Evolutionary conservation across 2,329 filamentous ascomycete genomes (phyloP).

Genomic region (Aureobasidium sp.): DNA sequence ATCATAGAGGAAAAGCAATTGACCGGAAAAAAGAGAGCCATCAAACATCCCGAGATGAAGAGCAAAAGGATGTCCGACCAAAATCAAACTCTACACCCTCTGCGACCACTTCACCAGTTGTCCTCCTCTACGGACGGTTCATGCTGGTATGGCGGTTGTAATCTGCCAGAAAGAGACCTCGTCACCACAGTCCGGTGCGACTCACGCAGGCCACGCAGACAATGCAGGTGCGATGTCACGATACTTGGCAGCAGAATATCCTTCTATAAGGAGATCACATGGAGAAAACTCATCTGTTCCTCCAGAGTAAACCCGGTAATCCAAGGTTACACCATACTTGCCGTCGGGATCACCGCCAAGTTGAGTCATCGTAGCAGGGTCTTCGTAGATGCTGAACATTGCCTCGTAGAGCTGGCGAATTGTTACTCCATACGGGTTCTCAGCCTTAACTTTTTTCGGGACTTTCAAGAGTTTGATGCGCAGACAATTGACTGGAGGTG

Average conservation of each 20-base stretch:
- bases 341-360: neutral
- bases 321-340: fast-evolving
- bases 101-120: neutral
- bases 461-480: neutral
- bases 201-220: neutral
- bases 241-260: neutral
- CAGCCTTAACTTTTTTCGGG: neutral
- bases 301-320: neutral
- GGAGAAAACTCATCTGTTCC: neutral
- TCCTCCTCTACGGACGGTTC: neutral
- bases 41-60: no score
- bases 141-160: neutral
- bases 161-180: neutral
- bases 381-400: neutral
- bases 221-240: no score
- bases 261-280: neutral
- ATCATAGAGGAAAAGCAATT: neutral
- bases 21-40: neutral
- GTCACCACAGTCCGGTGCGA: neutral
- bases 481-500: neutral
- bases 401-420: neutral
- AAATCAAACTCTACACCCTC: neutral
- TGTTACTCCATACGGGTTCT: neutral
- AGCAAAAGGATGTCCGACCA: neutral
- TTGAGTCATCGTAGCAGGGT: neutral